Base-by-base conservation (phyloP, 805 yeast species). In the Lipomyces chichibuensis region DNA sequence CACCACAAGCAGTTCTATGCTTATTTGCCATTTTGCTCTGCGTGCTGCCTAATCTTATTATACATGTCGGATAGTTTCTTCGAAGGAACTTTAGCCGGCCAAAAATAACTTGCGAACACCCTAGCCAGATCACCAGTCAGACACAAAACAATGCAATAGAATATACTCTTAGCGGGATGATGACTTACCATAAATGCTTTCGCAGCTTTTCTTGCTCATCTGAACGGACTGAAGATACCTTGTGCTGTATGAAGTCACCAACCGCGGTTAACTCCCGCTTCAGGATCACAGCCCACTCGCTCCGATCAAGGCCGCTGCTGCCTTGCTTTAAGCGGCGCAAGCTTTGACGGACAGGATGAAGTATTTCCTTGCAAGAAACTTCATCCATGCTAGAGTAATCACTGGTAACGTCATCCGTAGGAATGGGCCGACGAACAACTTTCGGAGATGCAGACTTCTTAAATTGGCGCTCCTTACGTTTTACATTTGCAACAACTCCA, bases 371-470 rank as follows among this genome's bases (percentile, higher is more conserved):
- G 73, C 96, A 90, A 49, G 80, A 82, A 2, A 80, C 84, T 75
- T 91, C 96, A 76, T 91, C 94, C 92, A 89, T 88, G 69, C 90
- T 87, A 33, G 86, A 90, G 73, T 88, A 89, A 71, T 89, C 95
- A 76, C 84, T 67, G 72, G 77, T 70, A 64, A 78, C 74, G 51
- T 71, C 72, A 43, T 69, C 74, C 4, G 7, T 9, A 13, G 55
- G 55, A n/a, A n/a, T 14, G 23, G 61, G 43, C 1, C 46, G 62
- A 9, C 39, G 58, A 27, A 35, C n/a, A 35, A 39, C 11, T 53
- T 62, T 23, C 13, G 65, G 59, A 39, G 25, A 17, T 14, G 13
- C 35, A n/a, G 35, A 29, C 59, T 62, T 14, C 51, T 53, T 55
- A 14, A 20, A 14, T 1, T 33, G 59, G 3, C 59, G 23, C 49